These are phyloP conservation scores for Aspergillus calidoustus DNA, from an alignment of 2,329 filamentous ascomycete genomes.

Conservation along the genomic window DNA sequence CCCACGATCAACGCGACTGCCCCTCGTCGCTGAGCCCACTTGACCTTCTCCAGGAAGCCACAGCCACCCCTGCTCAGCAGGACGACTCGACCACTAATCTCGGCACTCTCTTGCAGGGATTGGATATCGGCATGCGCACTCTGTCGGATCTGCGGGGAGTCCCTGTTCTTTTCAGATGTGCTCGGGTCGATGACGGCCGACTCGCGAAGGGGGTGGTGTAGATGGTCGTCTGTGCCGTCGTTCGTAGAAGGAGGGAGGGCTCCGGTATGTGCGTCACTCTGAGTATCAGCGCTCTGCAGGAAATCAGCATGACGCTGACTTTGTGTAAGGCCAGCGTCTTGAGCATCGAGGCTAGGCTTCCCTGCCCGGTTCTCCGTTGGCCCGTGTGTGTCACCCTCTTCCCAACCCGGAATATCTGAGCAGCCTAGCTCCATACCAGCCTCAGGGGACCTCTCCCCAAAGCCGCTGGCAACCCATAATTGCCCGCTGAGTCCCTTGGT, in stretches of 20 bases:
- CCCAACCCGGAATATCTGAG: conserved; percentile 91
- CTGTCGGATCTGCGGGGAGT: conserved; percentile 38
- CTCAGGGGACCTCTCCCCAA: conserved; percentile 69
- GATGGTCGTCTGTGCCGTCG: conserved; percentile 84
- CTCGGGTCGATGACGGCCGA: conserved; percentile 44
- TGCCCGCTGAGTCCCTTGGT: conserved; percentile 80
- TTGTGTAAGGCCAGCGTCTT: conserved; percentile 26
- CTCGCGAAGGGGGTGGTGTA: conserved; percentile 64
- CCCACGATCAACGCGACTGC: conserved; percentile 90
- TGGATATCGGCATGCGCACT: conserved; percentile 83
- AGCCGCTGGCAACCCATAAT: conserved; percentile 91
- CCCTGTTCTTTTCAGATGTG: conserved; percentile 39
- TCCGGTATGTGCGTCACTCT: conserved; percentile 25
- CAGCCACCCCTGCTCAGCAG: conserved; percentile 90
- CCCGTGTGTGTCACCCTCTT: conserved; percentile 57
- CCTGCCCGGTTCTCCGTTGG: conserved; percentile 29
- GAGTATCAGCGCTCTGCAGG: conserved; percentile 26
- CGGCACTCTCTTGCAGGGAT: conserved; percentile 85
- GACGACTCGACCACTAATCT: conserved; percentile 92
- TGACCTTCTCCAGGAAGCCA: conserved; percentile 94
- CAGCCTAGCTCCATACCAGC: conserved; percentile 88
- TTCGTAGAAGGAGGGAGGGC: conserved; percentile 46
- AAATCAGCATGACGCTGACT: conserved; percentile 31
- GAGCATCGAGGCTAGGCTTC: conserved; percentile 30
- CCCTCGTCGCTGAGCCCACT: conserved; percentile 92